Evolutionary conservation across 148 eudicot genomes (phyloP), one percentile per base, ranked within the genome.

Genomic region (Polygonum aviculare): DNA sequence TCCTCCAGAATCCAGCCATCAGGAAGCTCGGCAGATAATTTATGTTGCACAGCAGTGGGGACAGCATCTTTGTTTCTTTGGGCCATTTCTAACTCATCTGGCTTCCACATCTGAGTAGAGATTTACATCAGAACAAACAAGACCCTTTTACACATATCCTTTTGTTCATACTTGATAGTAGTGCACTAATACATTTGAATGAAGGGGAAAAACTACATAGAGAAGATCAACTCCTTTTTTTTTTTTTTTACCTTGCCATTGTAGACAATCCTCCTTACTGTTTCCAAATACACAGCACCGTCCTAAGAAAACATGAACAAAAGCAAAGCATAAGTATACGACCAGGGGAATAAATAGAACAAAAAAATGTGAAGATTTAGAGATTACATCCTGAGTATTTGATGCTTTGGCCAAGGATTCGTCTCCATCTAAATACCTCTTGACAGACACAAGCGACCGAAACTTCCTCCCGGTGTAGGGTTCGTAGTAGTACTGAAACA

Each of bases 1-100:
- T 67, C 72, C 72, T 67, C 72, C 21, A 67, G 21, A 35, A 67
- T 67, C 72, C 72, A 67, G 72, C 72, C 72, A 67, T 67, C 72
- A 16, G 72, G 72, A 35, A 67, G 72, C 72, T 31, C 40, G 15
- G 72, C 36, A 67, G 72, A 67, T 36, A 67, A 14, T 41, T 67
- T 67, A 67, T 67, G 72, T 36, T 67, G 72, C 2, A 67, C 44
- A 36, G 72, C 72, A 67, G 72, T 67, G 41, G 72, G 72, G 45
- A 38, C 18, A 10, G 3, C 72, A 38, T 67, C 72, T 38, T 36
- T 36, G 38, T 2, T 67, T 36, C 72, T 67, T 67, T 41, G 72
- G 21, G 72, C 72, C 41, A 36, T 45, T 36, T 67, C 72, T 67
- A 36, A 67, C 40, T 67, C 72, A 15, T 67, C 72, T 35, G 72